phyloP scores from a whole-genome alignment of 2,329 filamentous ascomycete genomes.

The Alternaria gaisen region DNA sequence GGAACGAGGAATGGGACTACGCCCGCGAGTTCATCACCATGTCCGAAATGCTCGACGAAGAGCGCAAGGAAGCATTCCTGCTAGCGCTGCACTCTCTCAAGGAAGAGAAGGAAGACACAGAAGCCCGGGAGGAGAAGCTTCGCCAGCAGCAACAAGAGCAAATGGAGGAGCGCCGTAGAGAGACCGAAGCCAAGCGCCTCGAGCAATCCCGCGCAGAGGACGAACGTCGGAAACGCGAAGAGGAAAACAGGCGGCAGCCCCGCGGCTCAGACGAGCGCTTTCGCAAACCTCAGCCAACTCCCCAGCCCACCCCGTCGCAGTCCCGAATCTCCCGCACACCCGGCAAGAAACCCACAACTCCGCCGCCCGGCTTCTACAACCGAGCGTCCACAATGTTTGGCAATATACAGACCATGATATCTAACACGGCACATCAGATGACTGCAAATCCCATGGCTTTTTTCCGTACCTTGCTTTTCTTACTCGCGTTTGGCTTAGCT shows the following conservation, averaged over 20 bases:
- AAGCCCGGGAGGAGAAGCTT: constrained; percentile 68
- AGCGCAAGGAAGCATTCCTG: constrained; percentile 86
- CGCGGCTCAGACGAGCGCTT: constrained; percentile 44
- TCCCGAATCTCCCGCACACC: constrained; percentile 38
- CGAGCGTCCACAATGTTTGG: constrained; percentile 57
- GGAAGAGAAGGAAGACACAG: constrained; percentile 82
- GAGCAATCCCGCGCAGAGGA: constrained; percentile 56
- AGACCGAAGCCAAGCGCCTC: constrained; percentile 47
- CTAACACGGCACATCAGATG: constrained; percentile 61
- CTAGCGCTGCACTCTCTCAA: constrained; percentile 84
- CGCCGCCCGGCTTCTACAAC: constrained; percentile 51
- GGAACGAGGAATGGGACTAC: constrained; percentile 96
- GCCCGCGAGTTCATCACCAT: constrained; percentile 88
- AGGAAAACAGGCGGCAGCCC: constrained; percentile 48
- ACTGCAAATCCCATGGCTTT: constrained; percentile 64
- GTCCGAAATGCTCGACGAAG: constrained; percentile 88
- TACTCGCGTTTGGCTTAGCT: constrained; percentile 79
- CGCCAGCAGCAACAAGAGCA: constrained; percentile 68
- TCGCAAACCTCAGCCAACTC: constrained; percentile 32
- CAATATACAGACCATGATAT: constrained; percentile 59
- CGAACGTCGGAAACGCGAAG: constrained; percentile 50
- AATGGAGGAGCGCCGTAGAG: constrained; percentile 59
- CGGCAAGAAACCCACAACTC: constrained; percentile 42
- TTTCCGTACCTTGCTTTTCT: constrained; percentile 75
- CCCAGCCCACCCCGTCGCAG: constrained; percentile 37